A percentile compares a stretch with the other conserved stretches of the same genome.
phyloP scores from a whole-genome alignment of 2,329 filamentous ascomycete genomes.

The Trichophyton benhamiae region DNA sequence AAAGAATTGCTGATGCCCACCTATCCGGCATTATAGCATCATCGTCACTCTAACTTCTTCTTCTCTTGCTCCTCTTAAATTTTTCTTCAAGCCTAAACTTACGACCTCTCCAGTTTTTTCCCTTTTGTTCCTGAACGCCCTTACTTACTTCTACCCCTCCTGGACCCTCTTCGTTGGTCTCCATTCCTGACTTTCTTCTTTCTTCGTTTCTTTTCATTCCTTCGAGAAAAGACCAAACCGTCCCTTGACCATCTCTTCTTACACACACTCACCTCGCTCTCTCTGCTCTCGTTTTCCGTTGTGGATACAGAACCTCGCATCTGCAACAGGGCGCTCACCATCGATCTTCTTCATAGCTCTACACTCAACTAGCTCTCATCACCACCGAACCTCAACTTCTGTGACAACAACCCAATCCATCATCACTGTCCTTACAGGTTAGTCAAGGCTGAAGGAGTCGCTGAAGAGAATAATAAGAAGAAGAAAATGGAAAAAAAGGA shows the following conservation, averaged over 20 bases:
- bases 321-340: not conserved
- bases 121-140: constrained; percentile 6
- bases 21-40: not conserved
- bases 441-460: not conserved
- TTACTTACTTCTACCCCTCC: constrained; percentile 6
- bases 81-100: constrained; percentile 6
- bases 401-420: not conserved
- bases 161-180: constrained; percentile 3
- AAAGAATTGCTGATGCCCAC: not conserved
- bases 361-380: not conserved
- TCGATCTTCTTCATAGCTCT: not conserved
- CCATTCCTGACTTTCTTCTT: constrained; percentile 13
- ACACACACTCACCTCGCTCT: not conserved
- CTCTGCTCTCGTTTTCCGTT: not conserved
- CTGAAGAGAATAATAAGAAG: not conserved
- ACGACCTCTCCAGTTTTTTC: constrained; percentile 4
- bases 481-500: not conserved
- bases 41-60: not conserved
- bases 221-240: not conserved
- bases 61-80: too few relatives aligned
- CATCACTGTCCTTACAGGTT: not conserved
- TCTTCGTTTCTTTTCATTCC: constrained; percentile 5
- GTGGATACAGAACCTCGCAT: constrained; percentile 4
- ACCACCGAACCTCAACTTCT: not conserved
- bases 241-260: not conserved